These are phyloP conservation scores for Cercophora samala DNA, from an alignment of 495 filamentous ascomycete genomes.

Conservation along the genomic window DNA sequence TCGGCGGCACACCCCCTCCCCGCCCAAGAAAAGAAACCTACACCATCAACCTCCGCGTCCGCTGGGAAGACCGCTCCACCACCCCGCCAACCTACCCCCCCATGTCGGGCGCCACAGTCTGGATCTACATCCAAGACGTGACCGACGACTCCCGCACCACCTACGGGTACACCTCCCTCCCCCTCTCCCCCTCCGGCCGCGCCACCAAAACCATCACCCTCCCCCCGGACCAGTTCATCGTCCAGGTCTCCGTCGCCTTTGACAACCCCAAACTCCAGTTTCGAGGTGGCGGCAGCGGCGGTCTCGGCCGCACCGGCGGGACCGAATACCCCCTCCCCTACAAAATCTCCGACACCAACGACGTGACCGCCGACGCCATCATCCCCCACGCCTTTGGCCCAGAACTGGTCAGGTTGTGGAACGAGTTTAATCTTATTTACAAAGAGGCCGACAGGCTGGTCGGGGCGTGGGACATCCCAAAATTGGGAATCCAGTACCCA, in stretches of 20 bases:
- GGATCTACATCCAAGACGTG: slow-evolving; percentile 4
- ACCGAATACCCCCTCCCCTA: not conserved
- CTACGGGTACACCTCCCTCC: not conserved
- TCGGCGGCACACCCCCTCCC: not conserved
- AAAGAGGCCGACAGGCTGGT: not conserved
- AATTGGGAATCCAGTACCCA: not conserved
- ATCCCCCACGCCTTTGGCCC: not conserved
- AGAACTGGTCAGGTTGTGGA: slow-evolving; percentile 3
- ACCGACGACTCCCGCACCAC: slow-evolving; percentile 1
- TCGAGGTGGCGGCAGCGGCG: not conserved
- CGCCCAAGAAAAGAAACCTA: not conserved
- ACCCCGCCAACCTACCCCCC: not conserved
- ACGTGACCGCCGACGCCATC: not conserved
- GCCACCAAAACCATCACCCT: slow-evolving; percentile 1
- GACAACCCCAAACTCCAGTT: not conserved
- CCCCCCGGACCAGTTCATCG: not conserved
- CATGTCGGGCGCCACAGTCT: slow-evolving; percentile 4
- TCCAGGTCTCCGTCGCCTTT: not conserved
- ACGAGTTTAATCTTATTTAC: not conserved
- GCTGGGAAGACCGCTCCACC: slow-evolving; percentile 6
- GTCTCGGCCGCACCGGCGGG: not conserved
- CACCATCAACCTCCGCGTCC: not conserved
- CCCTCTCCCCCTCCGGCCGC: not conserved
- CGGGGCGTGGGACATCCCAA: slow-evolving; percentile 1
- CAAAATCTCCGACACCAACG: not conserved